phyloP scores from a whole-genome alignment of 2,329 filamentous ascomycete genomes.

The Penicillium crustosum region DNA sequence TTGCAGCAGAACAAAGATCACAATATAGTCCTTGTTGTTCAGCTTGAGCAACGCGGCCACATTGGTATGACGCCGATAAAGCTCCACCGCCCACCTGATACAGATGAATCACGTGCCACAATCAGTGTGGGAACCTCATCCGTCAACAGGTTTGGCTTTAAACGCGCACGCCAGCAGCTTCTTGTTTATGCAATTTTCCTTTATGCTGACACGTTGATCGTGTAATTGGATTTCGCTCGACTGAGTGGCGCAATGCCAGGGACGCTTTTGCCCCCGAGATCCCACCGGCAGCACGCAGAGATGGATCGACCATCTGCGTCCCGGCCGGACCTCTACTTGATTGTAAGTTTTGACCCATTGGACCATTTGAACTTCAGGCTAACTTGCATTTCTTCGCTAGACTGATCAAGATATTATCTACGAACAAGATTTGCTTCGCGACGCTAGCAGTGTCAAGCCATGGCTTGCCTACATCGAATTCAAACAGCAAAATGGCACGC shows the following conservation, averaged over 20 bases:
- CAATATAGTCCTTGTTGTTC: slow-evolving; percentile 22
- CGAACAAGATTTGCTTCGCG: slow-evolving; percentile 90
- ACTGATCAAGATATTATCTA: slow-evolving; percentile 89
- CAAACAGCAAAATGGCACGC: slow-evolving; percentile 81
- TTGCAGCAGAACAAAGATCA: slow-evolving; percentile 39
- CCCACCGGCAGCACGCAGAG: slow-evolving; percentile 44
- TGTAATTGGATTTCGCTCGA: slow-evolving; percentile 38
- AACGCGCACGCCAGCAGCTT: slow-evolving; percentile 30
- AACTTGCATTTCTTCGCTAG: slow-evolving; percentile 50
- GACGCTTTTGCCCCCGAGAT: slow-evolving; percentile 49
- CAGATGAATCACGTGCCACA: slow-evolving; percentile 26
- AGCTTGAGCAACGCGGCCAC: slow-evolving; percentile 22
- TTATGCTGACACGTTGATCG: slow-evolving; percentile 31
- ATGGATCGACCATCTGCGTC: slow-evolving; percentile 45
- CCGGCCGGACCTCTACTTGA: slow-evolving; percentile 47
- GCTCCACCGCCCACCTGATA: slow-evolving; percentile 27
- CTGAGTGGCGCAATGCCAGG: slow-evolving; percentile 51
- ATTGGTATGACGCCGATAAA: slow-evolving; percentile 35
- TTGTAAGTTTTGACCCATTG: slow-evolving; percentile 36
- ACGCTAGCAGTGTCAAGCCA: slow-evolving; percentile 81
- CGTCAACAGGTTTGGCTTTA: slow-evolving; percentile 17
- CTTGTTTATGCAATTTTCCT: slow-evolving; percentile 28
- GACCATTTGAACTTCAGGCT: slow-evolving; percentile 26
- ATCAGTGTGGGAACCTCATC: slow-evolving; percentile 28
- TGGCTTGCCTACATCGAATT: slow-evolving; percentile 94